These are phyloP conservation scores for Pseudomonodictys pantanalensis DNA, from an alignment of 495 filamentous ascomycete genomes.

Conservation along the genomic window DNA sequence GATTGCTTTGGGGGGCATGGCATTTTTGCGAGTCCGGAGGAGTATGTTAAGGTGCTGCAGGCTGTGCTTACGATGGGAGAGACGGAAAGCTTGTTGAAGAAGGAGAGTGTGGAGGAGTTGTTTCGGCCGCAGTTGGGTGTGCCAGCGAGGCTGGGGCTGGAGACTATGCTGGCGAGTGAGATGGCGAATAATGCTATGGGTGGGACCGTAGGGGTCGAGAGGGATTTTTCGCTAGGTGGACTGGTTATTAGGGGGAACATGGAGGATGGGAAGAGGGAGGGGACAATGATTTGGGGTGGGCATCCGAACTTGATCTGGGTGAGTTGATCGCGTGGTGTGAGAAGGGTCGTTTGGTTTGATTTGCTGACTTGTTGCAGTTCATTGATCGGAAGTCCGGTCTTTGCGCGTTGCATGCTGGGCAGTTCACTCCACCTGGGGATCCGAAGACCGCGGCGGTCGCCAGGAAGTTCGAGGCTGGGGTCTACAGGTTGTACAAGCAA, in stretches of 20 bases:
- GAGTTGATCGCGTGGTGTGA: conserved; percentile 5
- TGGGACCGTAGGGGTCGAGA: conserved; percentile 7
- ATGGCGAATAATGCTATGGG: conserved; percentile 15
- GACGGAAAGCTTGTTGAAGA: conserved; percentile 40
- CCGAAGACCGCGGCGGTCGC: conserved; percentile 4
- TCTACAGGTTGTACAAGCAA: conserved; percentile 17
- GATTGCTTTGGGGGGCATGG: conserved; percentile 56
- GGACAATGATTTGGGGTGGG: conserved; percentile 40
- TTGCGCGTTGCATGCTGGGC: conserved; percentile 2
- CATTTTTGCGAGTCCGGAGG: conserved; percentile 46
- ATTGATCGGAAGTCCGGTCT: conserved; percentile 17
- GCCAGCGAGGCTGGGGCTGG: background rate
- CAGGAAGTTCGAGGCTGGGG: conserved; percentile 8
- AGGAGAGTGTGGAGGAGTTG: conserved; percentile 49
- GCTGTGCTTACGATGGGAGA: conserved; percentile 48
- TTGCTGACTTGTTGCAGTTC: conserved; percentile 1
- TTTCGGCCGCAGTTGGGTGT: conserved; percentile 43
- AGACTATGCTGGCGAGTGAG: background rate
- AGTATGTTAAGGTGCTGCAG: conserved; percentile 52
- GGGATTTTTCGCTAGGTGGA: conserved; percentile 41
- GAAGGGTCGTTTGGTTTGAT: background rate
- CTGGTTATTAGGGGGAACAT: conserved; percentile 36
- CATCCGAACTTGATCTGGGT: conserved; percentile 38
- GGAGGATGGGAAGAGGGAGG: conserved; percentile 31
- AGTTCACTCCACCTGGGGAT: conserved; percentile 19